Conservation (phyloP, 2,329 filamentous ascomycete genomes). For the Coniochaeta sp. region DNA sequence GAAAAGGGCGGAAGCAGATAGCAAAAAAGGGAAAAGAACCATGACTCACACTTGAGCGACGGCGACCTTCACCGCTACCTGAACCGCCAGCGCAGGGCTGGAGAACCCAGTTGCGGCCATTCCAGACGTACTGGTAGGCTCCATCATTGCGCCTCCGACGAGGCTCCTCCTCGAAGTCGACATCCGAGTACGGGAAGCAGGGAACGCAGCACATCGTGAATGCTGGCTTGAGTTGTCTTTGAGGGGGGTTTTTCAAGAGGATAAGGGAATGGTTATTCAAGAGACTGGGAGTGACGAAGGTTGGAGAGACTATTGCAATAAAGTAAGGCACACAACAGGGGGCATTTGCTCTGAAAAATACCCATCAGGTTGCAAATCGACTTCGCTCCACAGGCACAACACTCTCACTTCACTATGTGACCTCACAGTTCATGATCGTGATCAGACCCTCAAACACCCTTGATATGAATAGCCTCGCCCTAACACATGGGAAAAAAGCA, state of each 20-base stretch:
- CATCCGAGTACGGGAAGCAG: constrained; percentile 42
- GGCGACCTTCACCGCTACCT: too few relatives aligned
- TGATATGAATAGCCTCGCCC: too few relatives aligned
- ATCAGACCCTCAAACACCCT: too few relatives aligned
- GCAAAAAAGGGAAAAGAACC: not conserved
- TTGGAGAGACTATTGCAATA: not conserved
- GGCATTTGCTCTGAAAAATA: too few relatives aligned
- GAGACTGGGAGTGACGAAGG: not conserved
- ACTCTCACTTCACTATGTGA: too few relatives aligned
- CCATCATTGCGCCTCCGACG: constrained; percentile 10
- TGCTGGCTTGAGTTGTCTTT: not conserved
- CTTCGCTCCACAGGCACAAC: too few relatives aligned
- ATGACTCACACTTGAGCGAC: constrained; percentile 29
- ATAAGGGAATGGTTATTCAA: not conserved
- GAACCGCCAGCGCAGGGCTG: not conserved
- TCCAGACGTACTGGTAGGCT: constrained; percentile 34
- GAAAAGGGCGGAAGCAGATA: too few relatives aligned
- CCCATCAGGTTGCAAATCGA: too few relatives aligned
- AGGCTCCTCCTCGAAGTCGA: constrained; percentile 39
- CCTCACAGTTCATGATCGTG: too few relatives aligned
- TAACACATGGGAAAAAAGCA: too few relatives aligned
- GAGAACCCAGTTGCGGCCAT: constrained; percentile 27
- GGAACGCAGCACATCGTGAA: constrained; percentile 41
- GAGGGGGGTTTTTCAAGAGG: not conserved
- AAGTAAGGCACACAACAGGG: too few relatives aligned